A percentile compares a stretch with the other conserved stretches of the same genome.
Conservation (phyloP, 2,329 filamentous ascomycete genomes). For the Fusarium goolgardi region DNA sequence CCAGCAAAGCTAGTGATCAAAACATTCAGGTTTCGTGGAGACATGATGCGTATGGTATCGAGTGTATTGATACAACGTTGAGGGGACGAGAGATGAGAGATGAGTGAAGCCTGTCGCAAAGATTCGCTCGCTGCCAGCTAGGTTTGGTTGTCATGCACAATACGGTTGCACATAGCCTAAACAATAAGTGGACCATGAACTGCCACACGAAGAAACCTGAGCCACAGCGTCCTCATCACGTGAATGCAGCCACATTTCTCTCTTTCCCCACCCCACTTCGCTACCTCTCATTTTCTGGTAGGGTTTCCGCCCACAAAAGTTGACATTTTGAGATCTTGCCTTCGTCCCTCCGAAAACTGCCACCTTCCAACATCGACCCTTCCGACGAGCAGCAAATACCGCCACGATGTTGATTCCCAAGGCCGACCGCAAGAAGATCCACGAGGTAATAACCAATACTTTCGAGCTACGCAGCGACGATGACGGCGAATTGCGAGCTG, state of each 20-base stretch:
- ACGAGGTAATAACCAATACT: conserved; percentile 68
- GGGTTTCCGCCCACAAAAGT: conserved; percentile 61
- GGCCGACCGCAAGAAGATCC: conserved; percentile 99
- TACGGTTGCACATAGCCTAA: background rate
- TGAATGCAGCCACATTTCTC: conserved; percentile 47
- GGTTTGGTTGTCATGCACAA: conserved; percentile 21
- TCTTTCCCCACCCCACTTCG: conserved; percentile 50
- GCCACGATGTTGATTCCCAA: conserved; percentile 97
- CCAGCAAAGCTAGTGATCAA: conserved; percentile 87
- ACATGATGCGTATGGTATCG: conserved; percentile 58
- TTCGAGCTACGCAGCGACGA: conserved; percentile 22
- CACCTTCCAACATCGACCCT: conserved; percentile 64
- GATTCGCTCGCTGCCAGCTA: conserved; percentile 19
- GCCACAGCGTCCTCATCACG: conserved; percentile 50
- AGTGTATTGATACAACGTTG: background rate
- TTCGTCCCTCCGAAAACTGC: conserved; percentile 53
- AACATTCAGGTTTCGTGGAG: conserved; percentile 74
- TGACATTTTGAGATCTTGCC: conserved; percentile 57
- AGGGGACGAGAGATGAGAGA: background rate
- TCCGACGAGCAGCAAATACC: conserved; percentile 57
- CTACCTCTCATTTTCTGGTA: conserved; percentile 53
- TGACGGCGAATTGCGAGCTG: conserved; percentile 34
- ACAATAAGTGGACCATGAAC: conserved; percentile 18
- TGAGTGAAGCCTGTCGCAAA: conserved; percentile 16
- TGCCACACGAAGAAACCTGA: conserved; percentile 12